Percentiles rank a stretch among this genome's conserved stretches.
These are phyloP conservation scores for Amaranthus palmeri DNA, from an alignment of 148 eudicot genomes.

Conservation along the genomic window DNA sequence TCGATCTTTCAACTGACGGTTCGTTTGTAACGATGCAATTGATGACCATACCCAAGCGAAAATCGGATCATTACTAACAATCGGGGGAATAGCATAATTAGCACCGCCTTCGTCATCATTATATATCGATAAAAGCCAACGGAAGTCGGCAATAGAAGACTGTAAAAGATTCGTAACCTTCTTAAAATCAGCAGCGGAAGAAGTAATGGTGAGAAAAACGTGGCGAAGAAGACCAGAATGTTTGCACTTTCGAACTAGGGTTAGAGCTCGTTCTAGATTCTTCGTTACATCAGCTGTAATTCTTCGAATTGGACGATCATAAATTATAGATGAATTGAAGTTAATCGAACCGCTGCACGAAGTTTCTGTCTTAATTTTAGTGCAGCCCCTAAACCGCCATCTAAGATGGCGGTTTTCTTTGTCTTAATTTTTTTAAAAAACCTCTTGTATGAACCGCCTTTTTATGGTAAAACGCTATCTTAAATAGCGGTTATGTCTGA, in stretches of 20 bases:
- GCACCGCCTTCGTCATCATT: conserved; percentile 36
- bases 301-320: conserved; percentile 75
- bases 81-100: conserved; percentile 48
- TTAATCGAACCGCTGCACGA: conserved; percentile 45
- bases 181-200: conserved; percentile 64
- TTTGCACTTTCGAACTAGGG: conserved; percentile 56
- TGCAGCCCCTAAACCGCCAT: too few species aligned
- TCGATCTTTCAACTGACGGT: conserved; percentile 40
- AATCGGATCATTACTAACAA: conserved; percentile 60
- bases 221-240: conserved; percentile 49
- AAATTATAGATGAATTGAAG: conserved; percentile 37
- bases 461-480: too few species aligned
- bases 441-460: too few species aligned
- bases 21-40: conserved; percentile 54
- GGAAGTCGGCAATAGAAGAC: conserved; percentile 51
- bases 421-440: too few species aligned
- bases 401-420: too few species aligned
- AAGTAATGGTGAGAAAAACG: conserved; percentile 47
- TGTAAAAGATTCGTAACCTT: conserved; percentile 50
- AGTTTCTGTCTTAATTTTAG: too few species aligned
- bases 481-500: too few species aligned
- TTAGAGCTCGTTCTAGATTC: conserved; percentile 50
- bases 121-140: conserved; percentile 54
- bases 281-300: conserved; percentile 45
- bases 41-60: conserved; percentile 76